Conservation (phyloP, 1,139 yeast genomes). For the Geotrichum citri-aurantii region DNA sequence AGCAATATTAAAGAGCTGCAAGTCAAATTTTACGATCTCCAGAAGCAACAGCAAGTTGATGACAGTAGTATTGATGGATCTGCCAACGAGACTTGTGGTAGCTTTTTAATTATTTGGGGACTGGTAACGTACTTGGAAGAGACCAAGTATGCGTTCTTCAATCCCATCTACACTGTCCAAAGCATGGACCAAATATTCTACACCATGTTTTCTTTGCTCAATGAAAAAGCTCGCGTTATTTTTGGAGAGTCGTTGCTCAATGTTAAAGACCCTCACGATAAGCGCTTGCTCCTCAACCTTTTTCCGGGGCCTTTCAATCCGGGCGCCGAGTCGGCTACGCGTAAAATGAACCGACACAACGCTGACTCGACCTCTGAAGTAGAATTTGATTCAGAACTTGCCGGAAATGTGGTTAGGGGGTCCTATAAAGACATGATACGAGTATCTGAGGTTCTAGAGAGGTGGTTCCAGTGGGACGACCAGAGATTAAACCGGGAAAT, state of each 20-base stretch:
- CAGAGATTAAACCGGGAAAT: neutral
- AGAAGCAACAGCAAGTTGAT: neutral
- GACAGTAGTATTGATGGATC: neutral
- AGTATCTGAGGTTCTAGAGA: neutral
- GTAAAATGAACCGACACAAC: neutral
- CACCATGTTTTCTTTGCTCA: conserved; percentile 1
- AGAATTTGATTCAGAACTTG: conserved; percentile 4
- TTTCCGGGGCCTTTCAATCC: conserved; percentile 2
- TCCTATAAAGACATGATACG: conserved; percentile 4
- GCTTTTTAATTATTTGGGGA: conserved; percentile 1
- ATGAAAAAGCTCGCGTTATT: neutral
- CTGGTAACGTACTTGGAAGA: conserved; percentile 1
- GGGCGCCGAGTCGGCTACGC: neutral
- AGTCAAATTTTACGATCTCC: neutral
- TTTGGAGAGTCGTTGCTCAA: conserved; percentile 11
- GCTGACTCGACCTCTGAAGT: neutral
- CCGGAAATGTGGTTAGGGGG: conserved; percentile 8
- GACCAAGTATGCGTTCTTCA: conserved; percentile 1
- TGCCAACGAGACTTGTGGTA: neutral
- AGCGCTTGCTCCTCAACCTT: conserved; percentile 3
- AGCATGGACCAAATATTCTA: conserved; percentile 7
- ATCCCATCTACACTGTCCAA: conserved; percentile 5
- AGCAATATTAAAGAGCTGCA: conserved; percentile 5
- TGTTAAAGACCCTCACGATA: neutral
- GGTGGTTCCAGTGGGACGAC: conserved; percentile 3